Evolutionary conservation across 441 rosid species (phyloP).

Genomic region (Theobroma grandiflorum): DNA sequence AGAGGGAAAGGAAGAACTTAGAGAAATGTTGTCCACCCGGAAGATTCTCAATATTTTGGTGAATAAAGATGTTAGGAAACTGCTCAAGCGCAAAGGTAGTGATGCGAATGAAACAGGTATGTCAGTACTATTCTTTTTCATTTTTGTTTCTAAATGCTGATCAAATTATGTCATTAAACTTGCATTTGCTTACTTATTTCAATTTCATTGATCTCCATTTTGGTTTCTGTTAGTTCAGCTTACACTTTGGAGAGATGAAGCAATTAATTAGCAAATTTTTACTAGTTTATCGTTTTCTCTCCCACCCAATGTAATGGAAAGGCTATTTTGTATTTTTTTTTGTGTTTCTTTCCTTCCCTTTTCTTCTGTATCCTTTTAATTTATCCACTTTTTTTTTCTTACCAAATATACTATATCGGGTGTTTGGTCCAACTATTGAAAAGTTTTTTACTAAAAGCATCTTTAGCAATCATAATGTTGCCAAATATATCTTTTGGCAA

Average conservation of each 20-base stretch:
- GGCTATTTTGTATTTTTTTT: neutral
- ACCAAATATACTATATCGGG: neutral
- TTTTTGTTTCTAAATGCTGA: neutral
- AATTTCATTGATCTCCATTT: no score
- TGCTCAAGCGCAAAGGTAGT: constrained; percentile 87
- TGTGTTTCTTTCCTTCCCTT: constrained; percentile 1
- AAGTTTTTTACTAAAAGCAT: no score
- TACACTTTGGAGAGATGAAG: no score
- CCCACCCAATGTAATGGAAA: neutral
- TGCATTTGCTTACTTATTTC: neutral
- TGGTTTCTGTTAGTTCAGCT: neutral
- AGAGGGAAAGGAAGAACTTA: neutral
- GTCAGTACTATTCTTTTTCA: neutral
- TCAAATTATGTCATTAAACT: neutral
- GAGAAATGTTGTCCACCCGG: constrained; percentile 33
- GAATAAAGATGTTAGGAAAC: constrained; percentile 71
- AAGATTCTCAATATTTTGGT: constrained; percentile 68
- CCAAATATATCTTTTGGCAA: no score
- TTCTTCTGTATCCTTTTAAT: constrained; percentile 14
- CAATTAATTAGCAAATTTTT: no score
- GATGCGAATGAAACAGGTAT: constrained; percentile 85
- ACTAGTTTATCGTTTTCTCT: neutral
- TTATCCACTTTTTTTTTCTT: neutral
- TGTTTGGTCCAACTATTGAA: no score
- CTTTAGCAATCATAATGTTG: no score